These are phyloP conservation scores for Erysiphe neolycopersici DNA, from an alignment of 2,329 filamentous ascomycete species.

Conservation along the genomic window DNA sequence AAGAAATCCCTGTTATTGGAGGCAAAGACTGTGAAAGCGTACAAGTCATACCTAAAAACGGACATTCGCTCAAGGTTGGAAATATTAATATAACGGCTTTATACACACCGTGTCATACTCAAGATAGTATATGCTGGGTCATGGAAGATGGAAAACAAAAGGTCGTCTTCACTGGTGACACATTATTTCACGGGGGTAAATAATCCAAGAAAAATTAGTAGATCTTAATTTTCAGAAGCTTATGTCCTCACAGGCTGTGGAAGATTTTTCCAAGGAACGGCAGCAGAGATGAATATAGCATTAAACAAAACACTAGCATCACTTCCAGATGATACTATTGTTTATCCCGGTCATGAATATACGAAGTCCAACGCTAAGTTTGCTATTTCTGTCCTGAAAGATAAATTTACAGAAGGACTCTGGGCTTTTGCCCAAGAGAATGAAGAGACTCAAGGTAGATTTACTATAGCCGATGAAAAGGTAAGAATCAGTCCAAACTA, in stretches of 20 bases:
- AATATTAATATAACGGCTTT: constrained; percentile 59
- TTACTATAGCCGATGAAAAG: constrained; percentile 95
- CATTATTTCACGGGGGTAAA: constrained; percentile 71
- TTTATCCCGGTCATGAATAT: constrained; percentile 93
- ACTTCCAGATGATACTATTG: constrained; percentile 70
- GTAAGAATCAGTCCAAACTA: constrained; percentile 20
- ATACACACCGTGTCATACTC: constrained; percentile 94
- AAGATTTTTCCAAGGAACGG: constrained; percentile 79
- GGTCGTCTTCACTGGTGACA: constrained; percentile 88
- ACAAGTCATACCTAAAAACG: constrained; percentile 47
- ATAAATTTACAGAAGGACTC: constrained; percentile 50
- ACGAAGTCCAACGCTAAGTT: constrained; percentile 95
- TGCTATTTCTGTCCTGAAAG: constrained; percentile 46
- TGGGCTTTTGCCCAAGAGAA: constrained; percentile 53
- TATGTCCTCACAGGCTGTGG: constrained; percentile 42
- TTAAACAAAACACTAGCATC: constrained; percentile 61
- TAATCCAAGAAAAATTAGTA: background rate
- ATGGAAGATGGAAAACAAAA: constrained; percentile 55
- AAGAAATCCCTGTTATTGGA: constrained; percentile 43
- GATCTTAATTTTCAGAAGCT: background rate
- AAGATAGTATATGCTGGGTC: constrained; percentile 92
- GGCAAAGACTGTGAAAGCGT: constrained; percentile 68
- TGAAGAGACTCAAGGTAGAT: constrained; percentile 75
- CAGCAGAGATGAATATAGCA: constrained; percentile 76
- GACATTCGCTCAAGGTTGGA: constrained; percentile 58